Evolutionary conservation across 768 basidiomycete genomes (phyloP).

Genomic region (Chalciporus sphaerocephalus): DNA sequence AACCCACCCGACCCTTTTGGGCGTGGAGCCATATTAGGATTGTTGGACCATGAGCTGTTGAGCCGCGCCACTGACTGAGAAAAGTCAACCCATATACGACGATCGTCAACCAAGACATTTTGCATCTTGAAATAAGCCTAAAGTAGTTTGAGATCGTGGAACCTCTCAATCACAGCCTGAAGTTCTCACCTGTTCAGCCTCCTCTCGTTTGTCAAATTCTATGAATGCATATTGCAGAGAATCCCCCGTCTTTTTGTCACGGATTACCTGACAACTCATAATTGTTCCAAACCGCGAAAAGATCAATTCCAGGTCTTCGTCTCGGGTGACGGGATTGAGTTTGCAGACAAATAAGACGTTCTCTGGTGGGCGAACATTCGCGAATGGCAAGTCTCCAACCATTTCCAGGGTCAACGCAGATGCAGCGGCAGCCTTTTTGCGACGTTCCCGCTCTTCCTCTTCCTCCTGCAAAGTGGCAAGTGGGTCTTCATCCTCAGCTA

Average conservation of each 20-base stretch:
- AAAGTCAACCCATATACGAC: conserved; percentile 99
- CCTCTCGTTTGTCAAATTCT: conserved; percentile 91
- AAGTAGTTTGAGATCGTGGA: conserved; percentile 4
- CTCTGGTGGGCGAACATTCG: conserved; percentile 95
- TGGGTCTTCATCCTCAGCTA: conserved; percentile 93
- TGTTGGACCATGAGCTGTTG: conserved; percentile 79
- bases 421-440: conserved; percentile 86
- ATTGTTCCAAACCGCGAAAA: conserved; percentile 94
- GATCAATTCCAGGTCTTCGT: conserved; percentile 95
- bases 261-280: conserved; percentile 95
- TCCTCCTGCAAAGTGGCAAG: conserved; percentile 79
- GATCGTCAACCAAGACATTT: conserved; percentile 95
- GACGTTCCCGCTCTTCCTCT: conserved; percentile 72
- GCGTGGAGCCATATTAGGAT: conserved; percentile 51
- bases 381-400: conserved; percentile 98
- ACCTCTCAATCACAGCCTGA: background rate
- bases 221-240: conserved; percentile 98
- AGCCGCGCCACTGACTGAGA: conserved; percentile 92
- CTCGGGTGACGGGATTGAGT: conserved; percentile 89
- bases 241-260: conserved; percentile 94
- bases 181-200: conserved; percentile 80
- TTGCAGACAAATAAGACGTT: conserved; percentile 99
- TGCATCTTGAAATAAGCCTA: conserved; percentile 99
- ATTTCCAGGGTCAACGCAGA: conserved; percentile 97
- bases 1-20: conserved; percentile 43